Base-by-base conservation (phyloP, 164 flowering plant genomes). In the Hamamelis virginiana region DNA sequence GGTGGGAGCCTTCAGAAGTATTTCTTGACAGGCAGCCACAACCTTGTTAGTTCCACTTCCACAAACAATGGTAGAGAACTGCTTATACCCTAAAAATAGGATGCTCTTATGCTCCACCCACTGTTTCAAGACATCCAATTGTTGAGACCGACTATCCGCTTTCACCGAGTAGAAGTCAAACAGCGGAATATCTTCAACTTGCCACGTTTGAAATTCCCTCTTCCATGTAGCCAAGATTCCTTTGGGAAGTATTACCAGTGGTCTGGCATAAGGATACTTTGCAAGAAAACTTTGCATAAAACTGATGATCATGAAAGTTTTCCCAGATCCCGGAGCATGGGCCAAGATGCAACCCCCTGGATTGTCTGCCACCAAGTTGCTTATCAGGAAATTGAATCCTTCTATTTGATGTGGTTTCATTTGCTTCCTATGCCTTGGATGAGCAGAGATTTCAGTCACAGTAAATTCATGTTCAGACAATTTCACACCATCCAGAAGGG, bases 241-340 rank as follows among this genome's bases (percentile, higher is more conserved):
- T 64, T 76, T 76, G 13, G 83, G 83, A 16, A 74, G 74, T 1
- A 80, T 68, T 28, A 77, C 78, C 19, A 77, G 47, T 4, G 76
- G 81, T 12, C 72, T 67, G 3, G 71, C 75, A 38, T 64, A 5
- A 19, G 80, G 83, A 70, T 75, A 77, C 51, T 69, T 60, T 9
- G 80, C 77, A 1, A 80, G 66, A 50, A 72, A 80, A 16, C 71
- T 72, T 21, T 77, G 75, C 46, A 80, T 59, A 53, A 80, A 80
- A 44, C 80, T 66, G 5, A 77, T 77, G 26, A 78, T 73, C 75
- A 80, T 66, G 44, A 70, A 76, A 12, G 83, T 80, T 46, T 80
- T 80, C 8, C 83, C 83, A 0, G 83, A 77, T 41, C 83, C 83
- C 9, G 80, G 83, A 45, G 83, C 80, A 69, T 80, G 78, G 38